These are phyloP conservation scores for Lichtheimia ramosa DNA, from an alignment of 371 early-diverging fungal species.

Conservation along the genomic window DNA sequence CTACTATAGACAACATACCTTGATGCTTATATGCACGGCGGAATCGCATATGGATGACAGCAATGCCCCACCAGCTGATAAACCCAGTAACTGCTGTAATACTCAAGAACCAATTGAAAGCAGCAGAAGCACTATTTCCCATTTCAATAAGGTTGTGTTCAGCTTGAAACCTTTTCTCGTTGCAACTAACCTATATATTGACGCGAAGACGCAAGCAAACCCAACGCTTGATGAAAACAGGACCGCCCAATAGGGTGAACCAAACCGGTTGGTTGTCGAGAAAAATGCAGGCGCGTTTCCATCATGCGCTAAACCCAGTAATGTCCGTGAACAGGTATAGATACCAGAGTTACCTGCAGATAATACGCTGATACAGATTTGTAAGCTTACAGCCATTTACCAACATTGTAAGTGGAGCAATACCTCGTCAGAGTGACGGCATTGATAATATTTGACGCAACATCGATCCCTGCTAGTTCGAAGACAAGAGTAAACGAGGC, in stretches of 20 bases:
- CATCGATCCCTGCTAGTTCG: slow-evolving; percentile 58
- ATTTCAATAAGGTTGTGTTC: too few species aligned
- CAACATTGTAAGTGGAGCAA: too few species aligned
- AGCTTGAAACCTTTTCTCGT: too few species aligned
- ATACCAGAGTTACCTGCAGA: slow-evolving; percentile 75
- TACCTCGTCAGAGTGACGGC: slow-evolving; percentile 63
- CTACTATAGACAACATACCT: slow-evolving; percentile 25
- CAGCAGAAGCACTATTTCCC: slow-evolving; percentile 36
- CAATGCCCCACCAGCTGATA: slow-evolving; percentile 72
- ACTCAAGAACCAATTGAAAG: slow-evolving; percentile 72
- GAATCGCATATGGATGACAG: slow-evolving; percentile 78
- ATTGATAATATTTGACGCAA: slow-evolving; percentile 70
- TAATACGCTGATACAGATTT: slow-evolving; percentile 43
- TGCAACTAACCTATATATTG: slow-evolving; percentile 35
- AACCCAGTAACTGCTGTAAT: slow-evolving; percentile 76
- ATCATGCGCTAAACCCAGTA: slow-evolving; percentile 63
- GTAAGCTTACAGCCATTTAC: too few species aligned
- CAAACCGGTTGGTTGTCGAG: slow-evolving; percentile 42
- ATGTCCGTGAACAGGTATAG: slow-evolving; percentile 66
- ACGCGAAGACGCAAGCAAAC: slow-evolving; percentile 54
- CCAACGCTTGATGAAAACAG: slow-evolving; percentile 55
- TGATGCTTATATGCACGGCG: slow-evolving; percentile 74
- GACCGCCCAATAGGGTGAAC: slow-evolving; percentile 61
- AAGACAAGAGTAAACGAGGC: slow-evolving; percentile 74
- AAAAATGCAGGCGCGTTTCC: slow-evolving; percentile 64